These are phyloP conservation scores for Aspergillus leporis DNA, from an alignment of 495 filamentous ascomycete species.

Conservation along the genomic window DNA sequence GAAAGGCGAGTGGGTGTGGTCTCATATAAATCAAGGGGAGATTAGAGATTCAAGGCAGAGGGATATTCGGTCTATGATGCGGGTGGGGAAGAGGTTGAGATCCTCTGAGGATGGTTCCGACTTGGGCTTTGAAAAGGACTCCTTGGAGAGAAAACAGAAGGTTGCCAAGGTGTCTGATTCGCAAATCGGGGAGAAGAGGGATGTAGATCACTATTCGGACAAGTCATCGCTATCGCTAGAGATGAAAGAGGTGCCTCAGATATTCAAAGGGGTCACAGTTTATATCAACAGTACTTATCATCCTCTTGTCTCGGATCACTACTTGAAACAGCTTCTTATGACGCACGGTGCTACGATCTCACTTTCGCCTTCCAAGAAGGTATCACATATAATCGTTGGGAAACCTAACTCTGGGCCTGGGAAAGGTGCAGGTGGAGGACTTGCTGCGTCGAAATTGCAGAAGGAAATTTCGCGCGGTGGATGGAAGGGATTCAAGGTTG, in stretches of 20 bases:
- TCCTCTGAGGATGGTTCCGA: background rate
- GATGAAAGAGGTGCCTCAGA: constrained; percentile 18
- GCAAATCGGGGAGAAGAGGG: background rate
- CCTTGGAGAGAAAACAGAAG: background rate
- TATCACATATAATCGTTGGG: constrained; percentile 87
- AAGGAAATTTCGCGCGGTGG: constrained; percentile 69
- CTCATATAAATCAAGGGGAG: constrained; percentile 7
- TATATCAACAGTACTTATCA: constrained; percentile 89
- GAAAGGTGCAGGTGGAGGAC: constrained; percentile 64
- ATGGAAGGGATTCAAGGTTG: constrained; percentile 68
- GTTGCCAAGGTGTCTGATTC: background rate
- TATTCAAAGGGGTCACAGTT: constrained; percentile 69
- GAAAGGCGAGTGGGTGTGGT: constrained; percentile 11
- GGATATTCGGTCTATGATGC: constrained; percentile 44
- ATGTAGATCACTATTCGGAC: background rate
- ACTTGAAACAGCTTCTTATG: constrained; percentile 75
- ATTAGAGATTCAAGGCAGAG: constrained; percentile 26
- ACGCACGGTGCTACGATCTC: constrained; percentile 70
- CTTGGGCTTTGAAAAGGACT: background rate
- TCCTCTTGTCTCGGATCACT: constrained; percentile 81
- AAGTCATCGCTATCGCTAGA: background rate
- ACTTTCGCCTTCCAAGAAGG: constrained; percentile 66
- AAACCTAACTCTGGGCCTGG: constrained; percentile 45
- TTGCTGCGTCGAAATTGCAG: constrained; percentile 80
- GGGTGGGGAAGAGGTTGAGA: constrained; percentile 22